Evolutionary conservation across 768 basidiomycete species (phyloP).

Genomic region (Rhizopogon sp.): DNA sequence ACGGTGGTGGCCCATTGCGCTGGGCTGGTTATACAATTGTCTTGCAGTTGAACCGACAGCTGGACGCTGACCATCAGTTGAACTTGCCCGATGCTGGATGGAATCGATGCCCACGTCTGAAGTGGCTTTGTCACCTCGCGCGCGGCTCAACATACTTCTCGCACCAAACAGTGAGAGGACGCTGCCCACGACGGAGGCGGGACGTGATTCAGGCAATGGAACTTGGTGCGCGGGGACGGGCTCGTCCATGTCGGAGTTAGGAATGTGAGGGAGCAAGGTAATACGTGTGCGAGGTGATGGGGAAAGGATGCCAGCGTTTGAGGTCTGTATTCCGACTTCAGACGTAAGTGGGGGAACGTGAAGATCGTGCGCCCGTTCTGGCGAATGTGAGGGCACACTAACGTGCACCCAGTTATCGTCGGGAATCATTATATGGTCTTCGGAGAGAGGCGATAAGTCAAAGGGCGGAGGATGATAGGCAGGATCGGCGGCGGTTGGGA

Average conservation of each 20-base stretch:
- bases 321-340: conserved; percentile 7
- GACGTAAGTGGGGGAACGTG: not conserved
- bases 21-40: conserved; percentile 5
- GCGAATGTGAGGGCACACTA: conserved; percentile 1
- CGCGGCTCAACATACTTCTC: not conserved
- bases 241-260: conserved; percentile 9
- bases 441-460: conserved; percentile 3
- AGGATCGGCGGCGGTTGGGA: conserved; percentile 18
- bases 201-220: conserved; percentile 24
- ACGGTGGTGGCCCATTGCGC: not conserved
- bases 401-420: conserved; percentile 28
- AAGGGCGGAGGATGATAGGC: not conserved
- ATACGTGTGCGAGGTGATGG: conserved; percentile 6
- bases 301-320: conserved; percentile 4
- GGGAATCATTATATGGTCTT: conserved; percentile 14
- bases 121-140: conserved; percentile 12
- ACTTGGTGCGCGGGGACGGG: conserved; percentile 13
- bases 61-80: not conserved
- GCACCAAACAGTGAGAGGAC: conserved; percentile 2
- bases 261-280: conserved; percentile 10
- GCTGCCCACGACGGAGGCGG: conserved; percentile 22
- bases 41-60: conserved; percentile 3
- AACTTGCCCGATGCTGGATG: not conserved
- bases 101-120: conserved; percentile 20
- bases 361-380: conserved; percentile 4